Base-by-base conservation (phyloP, 352 stramenopile genomes). In the Hyaloperonospora brassicae region DNA sequence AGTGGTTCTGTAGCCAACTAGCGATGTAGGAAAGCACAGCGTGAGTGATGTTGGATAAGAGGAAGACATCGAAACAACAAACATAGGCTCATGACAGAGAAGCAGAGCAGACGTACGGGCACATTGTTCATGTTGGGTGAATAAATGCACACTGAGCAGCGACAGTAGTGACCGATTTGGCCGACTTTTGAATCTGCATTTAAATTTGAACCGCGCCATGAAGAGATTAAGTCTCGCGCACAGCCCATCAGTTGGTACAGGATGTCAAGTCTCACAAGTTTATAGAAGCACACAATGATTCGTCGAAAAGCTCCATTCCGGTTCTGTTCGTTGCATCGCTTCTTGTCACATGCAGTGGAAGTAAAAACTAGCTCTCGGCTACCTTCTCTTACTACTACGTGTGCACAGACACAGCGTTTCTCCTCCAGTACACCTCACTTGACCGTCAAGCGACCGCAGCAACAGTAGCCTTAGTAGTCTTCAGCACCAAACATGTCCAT, bases 401-500 rank as follows among this genome's bases (percentile, higher is more conserved):
- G 17, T 17, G 17, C 27, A 34, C 8, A 34, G 27, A 34, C 27
- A 34, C 27, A 9, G 27, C 4, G 27, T 34, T 4, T 34, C 4
- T 34, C 27, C 27, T 34, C 2, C 39, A 14, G 23, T 2, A 44
- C 39, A 11, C 17, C 17, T 17, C 36, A 44, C n/a, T 44, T n/a
- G 5, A 44, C 13, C 39, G 10, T 24, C 8, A 21, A 8, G 22
- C 5, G 39, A 10, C 23, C 13, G 14, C 12, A 9, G 27, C 36
- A 13, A 48, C 12, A 24, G 13, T 21, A 56, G 24, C 35, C 43
- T 73, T 87, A 90, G 72, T 91, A 87, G 68, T 89, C 60, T 42
- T 72, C 78, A 50, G 69, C 69, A 23, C 80, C 80, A 61, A 91
- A 91, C 80, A 91, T 91, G 79, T 96, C 86, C 59, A 79, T 89